A percentile compares a stretch with the other conserved stretches of the same genome.
Conservation (phyloP, 495 filamentous ascomycete species). For the Parathielavia appendiculata region DNA sequence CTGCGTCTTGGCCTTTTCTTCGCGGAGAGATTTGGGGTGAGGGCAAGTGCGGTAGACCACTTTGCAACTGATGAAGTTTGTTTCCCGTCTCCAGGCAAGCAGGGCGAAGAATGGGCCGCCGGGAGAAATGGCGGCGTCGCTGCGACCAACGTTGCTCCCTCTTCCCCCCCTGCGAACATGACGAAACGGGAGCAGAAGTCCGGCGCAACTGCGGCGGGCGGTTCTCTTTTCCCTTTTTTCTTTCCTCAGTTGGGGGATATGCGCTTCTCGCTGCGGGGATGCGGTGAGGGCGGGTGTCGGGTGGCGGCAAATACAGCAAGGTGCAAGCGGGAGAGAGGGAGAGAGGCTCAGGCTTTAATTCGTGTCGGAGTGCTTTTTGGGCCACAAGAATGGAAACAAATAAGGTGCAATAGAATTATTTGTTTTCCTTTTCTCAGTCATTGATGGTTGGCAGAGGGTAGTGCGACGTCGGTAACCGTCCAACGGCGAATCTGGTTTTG, state of each 20-base stretch:
- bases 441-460: conserved; percentile 3
- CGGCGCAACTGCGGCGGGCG: conserved; percentile 5
- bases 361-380: not conserved
- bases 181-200: conserved; percentile 8
- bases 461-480: conserved; percentile 14
- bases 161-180: not conserved
- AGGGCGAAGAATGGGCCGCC: too few relatives aligned
- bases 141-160: not conserved
- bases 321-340: not conserved
- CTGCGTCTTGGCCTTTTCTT: too few relatives aligned
- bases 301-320: conserved; percentile 17
- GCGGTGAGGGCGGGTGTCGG: conserved; percentile 16
- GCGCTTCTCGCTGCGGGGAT: conserved; percentile 25
- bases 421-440: not conserved
- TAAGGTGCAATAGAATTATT: conserved; percentile 13
- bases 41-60: too few relatives aligned
- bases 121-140: conserved; percentile 1
- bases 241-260: not conserved
- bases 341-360: not conserved
- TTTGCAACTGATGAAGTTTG: too few relatives aligned
- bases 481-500: not conserved
- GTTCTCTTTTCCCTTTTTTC: not conserved
- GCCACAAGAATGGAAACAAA: conserved; percentile 7
- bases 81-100: too few relatives aligned
- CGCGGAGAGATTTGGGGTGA: too few relatives aligned